Base-by-base conservation (phyloP, 2,329 filamentous ascomycete species). In the Monosporascus sp. region DNA sequence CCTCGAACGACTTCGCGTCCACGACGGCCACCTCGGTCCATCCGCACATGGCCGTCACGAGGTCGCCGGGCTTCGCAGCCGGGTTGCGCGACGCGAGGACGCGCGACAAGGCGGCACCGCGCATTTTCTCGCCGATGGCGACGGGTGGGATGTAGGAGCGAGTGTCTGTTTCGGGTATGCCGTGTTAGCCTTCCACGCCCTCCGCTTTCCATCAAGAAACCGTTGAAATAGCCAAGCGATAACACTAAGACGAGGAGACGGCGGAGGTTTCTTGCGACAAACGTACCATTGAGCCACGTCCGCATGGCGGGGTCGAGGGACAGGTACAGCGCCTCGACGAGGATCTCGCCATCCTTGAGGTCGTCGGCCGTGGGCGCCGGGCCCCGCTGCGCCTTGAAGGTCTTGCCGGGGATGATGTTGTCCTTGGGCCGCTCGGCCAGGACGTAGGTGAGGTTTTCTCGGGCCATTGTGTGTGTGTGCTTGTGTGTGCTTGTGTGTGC, bases 231-330 rank as follows among this genome's bases (percentile, higher is more conserved):
- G 56, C 37, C 17, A 11, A 17, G 45, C 5, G 44, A 17, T 6
- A n/a, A 3, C 7, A 20, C 37, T 31, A 3, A 24, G 20, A 2
- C 14, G 47, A 20, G 17, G 41, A 15, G 37, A 20, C 22, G n/a
- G 37, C 6, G 18, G 25, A 24, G 6, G 9, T 20, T 35, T 14
- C 31, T 35, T 35, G 31, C 31, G 31, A 35, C 31, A 35, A 35
- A 63, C 70, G 35, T 59, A 80, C 78, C 77, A 57, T 81, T 86
- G 20, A 90, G 70, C 85, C 85, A 89, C 54, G 82, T 82, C 61
- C 87, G 80, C 86, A 89, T 89, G n/a, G 87, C 85, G 1, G 87
- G 87, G 69, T 90, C 87, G 39, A 90, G 75, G 9, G 83, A 85
- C 45, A 89, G 75, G 63, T 89, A 89, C 55, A 87, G 69, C 1